Percentiles rank a stretch among this genome's conserved stretches.
Conservation (phyloP, 2,329 filamentous ascomycete species). For the Pseudogymnoascus sp. region DNA sequence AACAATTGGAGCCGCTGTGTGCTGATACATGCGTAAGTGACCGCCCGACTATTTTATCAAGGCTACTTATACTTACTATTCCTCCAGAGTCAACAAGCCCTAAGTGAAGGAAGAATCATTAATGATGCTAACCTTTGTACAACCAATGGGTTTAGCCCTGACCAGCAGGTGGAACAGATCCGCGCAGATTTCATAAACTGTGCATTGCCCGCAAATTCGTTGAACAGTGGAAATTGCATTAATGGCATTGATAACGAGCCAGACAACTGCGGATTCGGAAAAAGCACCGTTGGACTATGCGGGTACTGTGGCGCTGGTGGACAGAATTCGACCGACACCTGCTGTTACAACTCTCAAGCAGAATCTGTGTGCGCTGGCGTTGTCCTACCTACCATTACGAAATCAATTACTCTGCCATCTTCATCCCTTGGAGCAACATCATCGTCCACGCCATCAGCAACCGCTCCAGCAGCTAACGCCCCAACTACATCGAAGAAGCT, state of each 20-base stretch:
- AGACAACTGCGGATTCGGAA: conserved; percentile 75
- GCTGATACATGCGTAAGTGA: conserved; percentile 74
- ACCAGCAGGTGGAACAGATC: conserved; percentile 65
- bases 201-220: conserved; percentile 68
- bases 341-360: conserved; percentile 78
- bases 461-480: conserved; percentile 10
- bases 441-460: conserved; percentile 14
- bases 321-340: conserved; percentile 88
- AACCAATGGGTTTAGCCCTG: conserved; percentile 36
- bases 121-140: conserved; percentile 67
- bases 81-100: conserved; percentile 65
- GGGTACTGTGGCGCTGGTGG: conserved; percentile 78
- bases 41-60: conserved; percentile 8
- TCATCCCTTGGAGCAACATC: conserved; percentile 38
- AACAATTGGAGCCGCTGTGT: conserved; percentile 67
- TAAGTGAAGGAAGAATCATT: conserved; percentile 79
- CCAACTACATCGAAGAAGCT: conserved; percentile 41
- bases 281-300: conserved; percentile 68
- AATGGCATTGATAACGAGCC: conserved; percentile 71
- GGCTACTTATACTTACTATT: conserved; percentile 24
- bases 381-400: conserved; percentile 65
- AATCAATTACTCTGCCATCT: conserved; percentile 56
- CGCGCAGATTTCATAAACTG: conserved; percentile 90
- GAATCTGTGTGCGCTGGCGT: conserved; percentile 66
- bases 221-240: conserved; percentile 65